Percentiles rank a stretch among this genome's conserved stretches.
Conservation (phyloP, 2,329 filamentous ascomycete genomes). For the Trichophyton benhamiae region DNA sequence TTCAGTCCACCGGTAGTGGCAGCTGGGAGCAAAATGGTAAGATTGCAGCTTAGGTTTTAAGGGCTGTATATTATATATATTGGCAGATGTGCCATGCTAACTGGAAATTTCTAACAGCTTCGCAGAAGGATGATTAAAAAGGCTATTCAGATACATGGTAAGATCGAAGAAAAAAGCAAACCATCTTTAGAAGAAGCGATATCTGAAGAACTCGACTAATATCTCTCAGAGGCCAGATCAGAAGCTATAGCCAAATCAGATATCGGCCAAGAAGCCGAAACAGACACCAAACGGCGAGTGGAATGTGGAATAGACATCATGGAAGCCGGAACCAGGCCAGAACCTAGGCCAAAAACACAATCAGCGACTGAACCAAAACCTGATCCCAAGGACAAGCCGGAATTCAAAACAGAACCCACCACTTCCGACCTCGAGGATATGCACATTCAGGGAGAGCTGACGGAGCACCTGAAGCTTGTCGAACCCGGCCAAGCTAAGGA, state of each 20-base stretch:
- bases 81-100: neutral
- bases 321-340: neutral
- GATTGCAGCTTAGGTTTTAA: neutral
- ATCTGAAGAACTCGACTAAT: neutral
- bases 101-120: neutral
- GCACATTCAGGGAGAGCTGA: neutral
- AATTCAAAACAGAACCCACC: neutral
- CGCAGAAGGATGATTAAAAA: neutral
- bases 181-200: neutral
- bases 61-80: neutral
- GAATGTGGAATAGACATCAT: neutral
- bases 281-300: neutral
- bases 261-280: neutral
- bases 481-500: conserved; percentile 8
- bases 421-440: neutral
- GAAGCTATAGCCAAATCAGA: neutral
- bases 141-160: neutral
- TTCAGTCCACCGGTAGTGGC: neutral
- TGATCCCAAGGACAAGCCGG: neutral
- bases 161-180: neutral
- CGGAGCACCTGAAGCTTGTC: conserved; percentile 8
- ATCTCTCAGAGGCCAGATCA: neutral
- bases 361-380: neutral
- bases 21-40: neutral
- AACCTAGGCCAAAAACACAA: neutral